phyloP scores from a whole-genome alignment of 192 early-diverging fungal species.

The Coemansia sp. region DNA sequence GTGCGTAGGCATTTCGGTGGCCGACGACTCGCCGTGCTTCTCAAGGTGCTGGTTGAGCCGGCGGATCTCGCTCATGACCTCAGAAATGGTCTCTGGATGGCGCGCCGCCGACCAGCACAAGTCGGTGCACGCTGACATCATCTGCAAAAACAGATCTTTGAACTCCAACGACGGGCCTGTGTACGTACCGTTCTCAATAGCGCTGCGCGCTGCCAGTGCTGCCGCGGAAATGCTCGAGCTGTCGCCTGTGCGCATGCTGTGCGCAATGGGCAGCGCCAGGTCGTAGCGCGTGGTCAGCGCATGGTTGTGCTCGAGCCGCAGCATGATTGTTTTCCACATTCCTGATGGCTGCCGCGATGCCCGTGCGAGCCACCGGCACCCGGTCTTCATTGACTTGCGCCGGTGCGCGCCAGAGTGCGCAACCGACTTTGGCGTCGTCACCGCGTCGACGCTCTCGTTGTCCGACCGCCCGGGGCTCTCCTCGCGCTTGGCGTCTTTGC shows the following conservation, averaged over 20 bases:
- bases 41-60: constrained; percentile 48
- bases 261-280: constrained; percentile 10
- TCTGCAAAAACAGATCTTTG: constrained; percentile 50
- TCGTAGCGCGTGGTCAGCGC: constrained; percentile 46
- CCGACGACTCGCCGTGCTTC: constrained; percentile 9
- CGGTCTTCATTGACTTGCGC: constrained; percentile 57
- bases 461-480: constrained; percentile 30
- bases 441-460: constrained; percentile 4
- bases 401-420: constrained; percentile 53
- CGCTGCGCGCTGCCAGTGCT: constrained; percentile 33
- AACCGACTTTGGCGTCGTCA: constrained; percentile 7
- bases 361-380: constrained; percentile 55
- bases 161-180: constrained; percentile 41
- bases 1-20: constrained; percentile 2
- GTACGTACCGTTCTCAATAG: constrained; percentile 39
- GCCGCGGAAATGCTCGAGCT: constrained; percentile 37
- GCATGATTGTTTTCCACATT: constrained; percentile 57
- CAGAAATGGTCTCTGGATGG: constrained; percentile 39
- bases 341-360: constrained; percentile 53
- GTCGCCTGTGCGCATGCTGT: constrained; percentile 39
- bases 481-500: constrained; percentile 51
- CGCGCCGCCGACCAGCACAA: constrained; percentile 55
- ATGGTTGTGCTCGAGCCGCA: constrained; percentile 55
- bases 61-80: constrained; percentile 53
- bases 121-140: constrained; percentile 45